phyloP scores from a whole-genome alignment of 2,329 filamentous ascomycete genomes.

The Geosmithia flava region DNA sequence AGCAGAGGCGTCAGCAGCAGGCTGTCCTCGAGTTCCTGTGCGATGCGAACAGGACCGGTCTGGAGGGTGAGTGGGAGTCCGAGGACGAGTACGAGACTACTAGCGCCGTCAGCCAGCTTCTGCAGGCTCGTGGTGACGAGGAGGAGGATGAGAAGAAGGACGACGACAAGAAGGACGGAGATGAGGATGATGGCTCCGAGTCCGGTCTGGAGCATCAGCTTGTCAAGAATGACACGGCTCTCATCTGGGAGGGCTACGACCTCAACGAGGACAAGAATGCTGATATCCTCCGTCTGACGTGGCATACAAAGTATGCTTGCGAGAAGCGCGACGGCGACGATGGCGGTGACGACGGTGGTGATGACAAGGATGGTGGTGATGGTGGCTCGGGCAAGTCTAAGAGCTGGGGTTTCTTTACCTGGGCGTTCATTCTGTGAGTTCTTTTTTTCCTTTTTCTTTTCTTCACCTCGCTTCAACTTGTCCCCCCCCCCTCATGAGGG shows the following conservation, averaged over 20 bases:
- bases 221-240: conserved; percentile 43
- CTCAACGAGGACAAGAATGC: conserved; percentile 34
- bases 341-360: conserved; percentile 27
- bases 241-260: conserved; percentile 68
- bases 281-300: conserved; percentile 61
- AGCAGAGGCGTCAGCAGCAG: conserved; percentile 47
- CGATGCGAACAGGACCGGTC: conserved; percentile 57
- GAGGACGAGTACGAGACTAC: conserved; percentile 39
- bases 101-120: conserved; percentile 11
- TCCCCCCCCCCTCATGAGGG: neutral
- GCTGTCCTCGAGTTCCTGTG: conserved; percentile 82
- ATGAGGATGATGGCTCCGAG: conserved; percentile 19
- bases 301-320: conserved; percentile 83
- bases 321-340: conserved; percentile 39
- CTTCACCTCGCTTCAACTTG: neutral
- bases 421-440: conserved; percentile 85
- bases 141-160: conserved; percentile 20
- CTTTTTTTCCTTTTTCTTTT: neutral
- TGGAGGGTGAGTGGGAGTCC: conserved; percentile 54
- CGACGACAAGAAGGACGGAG: conserved; percentile 17
- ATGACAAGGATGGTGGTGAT: conserved; percentile 2
- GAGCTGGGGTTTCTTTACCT: conserved; percentile 93
- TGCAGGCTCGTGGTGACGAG: conserved; percentile 19
- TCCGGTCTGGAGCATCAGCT: conserved; percentile 37
- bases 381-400: conserved; percentile 29